These are phyloP conservation scores for Cutaneotrichosporon dermatis DNA, from an alignment of 1,284 basidiomycete genomes.

Conservation along the genomic window DNA sequence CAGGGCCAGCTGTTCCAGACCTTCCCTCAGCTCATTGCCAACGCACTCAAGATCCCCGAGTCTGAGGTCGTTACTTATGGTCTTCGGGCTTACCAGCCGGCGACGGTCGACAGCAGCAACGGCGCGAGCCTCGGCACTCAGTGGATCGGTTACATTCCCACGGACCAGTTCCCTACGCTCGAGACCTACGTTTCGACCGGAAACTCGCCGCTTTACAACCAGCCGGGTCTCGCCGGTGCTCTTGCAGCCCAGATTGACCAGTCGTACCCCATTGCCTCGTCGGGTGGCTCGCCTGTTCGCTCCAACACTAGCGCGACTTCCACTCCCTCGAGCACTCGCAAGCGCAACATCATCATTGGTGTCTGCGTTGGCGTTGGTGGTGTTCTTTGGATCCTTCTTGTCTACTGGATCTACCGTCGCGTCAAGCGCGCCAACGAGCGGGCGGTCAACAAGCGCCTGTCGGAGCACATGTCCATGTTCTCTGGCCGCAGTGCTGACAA, in stretches of 20 bases:
- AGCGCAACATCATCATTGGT: slow-evolving; percentile 48
- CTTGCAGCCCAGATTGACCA: slow-evolving; percentile 48
- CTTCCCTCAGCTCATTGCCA: slow-evolving; percentile 43
- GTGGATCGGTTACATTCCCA: slow-evolving; percentile 49
- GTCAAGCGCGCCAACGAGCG: slow-evolving; percentile 47
- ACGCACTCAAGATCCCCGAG: slow-evolving; percentile 35
- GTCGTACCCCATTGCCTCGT: slow-evolving; percentile 32
- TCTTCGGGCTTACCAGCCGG: slow-evolving; percentile 48
- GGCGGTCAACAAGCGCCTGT: slow-evolving; percentile 46
- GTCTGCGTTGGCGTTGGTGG: slow-evolving; percentile 49
- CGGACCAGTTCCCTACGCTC: slow-evolving; percentile 41
- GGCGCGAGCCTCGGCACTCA: slow-evolving; percentile 43
- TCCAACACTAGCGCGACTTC: neutral
- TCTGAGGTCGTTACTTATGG: slow-evolving; percentile 43
- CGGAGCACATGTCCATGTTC: slow-evolving; percentile 50
- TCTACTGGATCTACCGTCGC: slow-evolving; percentile 49
- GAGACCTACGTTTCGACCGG: slow-evolving; percentile 31
- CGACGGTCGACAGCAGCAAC: slow-evolving; percentile 25
- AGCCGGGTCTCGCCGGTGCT: slow-evolving; percentile 45
- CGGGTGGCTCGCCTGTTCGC: neutral
- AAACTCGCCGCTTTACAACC: slow-evolving; percentile 44
- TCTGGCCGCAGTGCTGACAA: slow-evolving; percentile 24
- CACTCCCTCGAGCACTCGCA: slow-evolving; percentile 20
- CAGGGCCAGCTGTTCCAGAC: slow-evolving; percentile 47
- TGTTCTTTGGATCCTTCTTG: slow-evolving; percentile 44